Evolutionary conservation across 345 rosid species (phyloP), one percentile per base, ranked within the genome.

Genomic region (Barbarea vulgaris): DNA sequence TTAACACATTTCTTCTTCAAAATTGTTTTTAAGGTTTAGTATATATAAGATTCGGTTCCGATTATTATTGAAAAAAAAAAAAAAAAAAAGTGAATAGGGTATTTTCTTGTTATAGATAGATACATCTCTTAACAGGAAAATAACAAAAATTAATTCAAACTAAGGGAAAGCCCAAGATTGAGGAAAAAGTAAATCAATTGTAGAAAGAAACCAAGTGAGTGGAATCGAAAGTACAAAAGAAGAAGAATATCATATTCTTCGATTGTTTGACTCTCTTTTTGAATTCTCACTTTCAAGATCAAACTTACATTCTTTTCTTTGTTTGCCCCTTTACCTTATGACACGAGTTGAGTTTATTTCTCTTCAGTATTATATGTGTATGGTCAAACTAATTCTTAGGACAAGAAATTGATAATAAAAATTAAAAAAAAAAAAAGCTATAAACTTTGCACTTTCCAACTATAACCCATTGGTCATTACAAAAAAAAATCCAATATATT

Each of bases 401-500:
- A 53, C 18, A 42, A 22, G 22, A 56, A 33, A n/a, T 17, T 22
- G 56, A 28, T 31, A 58, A 71, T 3, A 57, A 24, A 1, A 24
- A 24, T 24, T 24, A 24, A n/a, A n/a, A n/a, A 27, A 33, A 33
- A 8, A 39, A 31, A 37, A 22, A 71, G 39, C 39, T 33, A 19
- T 1, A 6, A 24, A 24, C 13, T 63, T 9, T 36, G 27, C 48
- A 39, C 13, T n/a, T 69, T 52, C 64, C 37, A 50, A 60, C n/a
- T 12, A 76, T 19, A 53, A 61, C 48, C 61, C 79, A 52, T 52
- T 53, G 64, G 79, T 68, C 36, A 33, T 60, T 52, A 53, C 56
- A 76, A 68, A 68, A 76, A 68, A 68, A 57, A 76, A 68, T 76
- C 58, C 69, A 69, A 53, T 17, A 69, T 21, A 61, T 61, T 31